These are phyloP conservation scores for Hypsizygus ulmarius DNA, from an alignment of 1,284 basidiomycete genomes.

Conservation along the genomic window DNA sequence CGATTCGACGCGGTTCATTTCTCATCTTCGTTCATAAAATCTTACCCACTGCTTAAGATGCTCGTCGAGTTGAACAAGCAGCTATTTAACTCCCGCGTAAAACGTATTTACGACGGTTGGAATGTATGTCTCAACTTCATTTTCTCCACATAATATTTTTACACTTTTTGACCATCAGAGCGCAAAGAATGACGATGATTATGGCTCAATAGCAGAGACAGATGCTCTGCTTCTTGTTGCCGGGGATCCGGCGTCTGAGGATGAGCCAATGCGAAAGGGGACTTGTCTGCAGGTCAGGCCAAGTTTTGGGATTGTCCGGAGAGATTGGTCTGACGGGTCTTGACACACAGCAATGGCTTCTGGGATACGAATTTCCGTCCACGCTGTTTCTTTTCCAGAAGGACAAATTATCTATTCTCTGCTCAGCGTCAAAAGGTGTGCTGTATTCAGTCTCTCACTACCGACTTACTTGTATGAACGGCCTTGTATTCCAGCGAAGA, in stretches of 20 bases:
- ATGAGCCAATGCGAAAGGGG: constrained; percentile 84
- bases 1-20: constrained; percentile 18
- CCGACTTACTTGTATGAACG: constrained; percentile 8
- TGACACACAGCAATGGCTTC: constrained; percentile 72
- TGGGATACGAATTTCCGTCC: constrained; percentile 96
- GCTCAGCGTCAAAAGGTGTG: constrained; percentile 86
- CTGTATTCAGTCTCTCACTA: constrained; percentile 5
- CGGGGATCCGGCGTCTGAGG: constrained; percentile 82
- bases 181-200: constrained; percentile 68
- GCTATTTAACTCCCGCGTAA: constrained; percentile 66
- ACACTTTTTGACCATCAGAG: constrained; percentile 38
- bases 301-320: neutral
- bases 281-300: constrained; percentile 80
- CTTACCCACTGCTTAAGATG: constrained; percentile 26
- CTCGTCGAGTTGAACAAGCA: constrained; percentile 56
- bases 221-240: constrained; percentile 77
- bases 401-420: constrained; percentile 76
- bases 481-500: constrained; percentile 54
- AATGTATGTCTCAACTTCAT: constrained; percentile 49
- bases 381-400: constrained; percentile 85
- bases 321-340: constrained; percentile 4
- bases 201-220: constrained; percentile 59
- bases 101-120: constrained; percentile 72
- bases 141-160: constrained; percentile 4
- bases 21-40: constrained; percentile 14